Percentiles rank a stretch among this genome's conserved stretches.
These are phyloP conservation scores for Metschnikowia cubensis DNA, from an alignment of 805 yeast species.

Conservation along the genomic window DNA sequence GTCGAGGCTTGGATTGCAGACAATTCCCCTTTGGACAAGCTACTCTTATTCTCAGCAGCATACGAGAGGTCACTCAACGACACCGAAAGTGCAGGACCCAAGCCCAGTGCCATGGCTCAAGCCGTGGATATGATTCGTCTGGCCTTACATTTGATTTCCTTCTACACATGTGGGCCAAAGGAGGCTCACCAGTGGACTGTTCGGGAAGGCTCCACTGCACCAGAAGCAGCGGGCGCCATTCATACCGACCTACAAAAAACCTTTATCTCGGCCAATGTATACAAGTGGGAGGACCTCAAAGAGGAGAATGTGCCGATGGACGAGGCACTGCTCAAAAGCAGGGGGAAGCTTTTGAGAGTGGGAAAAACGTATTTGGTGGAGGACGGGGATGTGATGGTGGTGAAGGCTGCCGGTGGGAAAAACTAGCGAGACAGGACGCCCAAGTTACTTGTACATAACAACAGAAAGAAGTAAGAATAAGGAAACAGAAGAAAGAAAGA, in stretches of 20 bases:
- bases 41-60: slow-evolving; percentile 42
- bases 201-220: slow-evolving; percentile 87
- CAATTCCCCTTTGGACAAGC: slow-evolving; percentile 55
- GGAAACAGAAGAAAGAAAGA: neutral
- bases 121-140: slow-evolving; percentile 41
- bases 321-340: slow-evolving; percentile 47
- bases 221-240: slow-evolving; percentile 98
- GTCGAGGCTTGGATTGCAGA: slow-evolving; percentile 64
- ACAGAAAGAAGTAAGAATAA: neutral
- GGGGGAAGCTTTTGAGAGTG: slow-evolving; percentile 57
- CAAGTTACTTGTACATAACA: neutral
- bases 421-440: neutral
- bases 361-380: slow-evolving; percentile 79
- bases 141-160: slow-evolving; percentile 61
- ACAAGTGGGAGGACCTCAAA: slow-evolving; percentile 71
- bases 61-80: slow-evolving; percentile 37
- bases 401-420: slow-evolving; percentile 38
- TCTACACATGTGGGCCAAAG: slow-evolving; percentile 93
- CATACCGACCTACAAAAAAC: slow-evolving; percentile 95
- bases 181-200: slow-evolving; percentile 99
- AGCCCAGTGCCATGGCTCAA: slow-evolving; percentile 50
- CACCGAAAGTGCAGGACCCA: slow-evolving; percentile 5
- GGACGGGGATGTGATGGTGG: slow-evolving; percentile 77
- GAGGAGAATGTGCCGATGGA: slow-evolving; percentile 41
- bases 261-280: slow-evolving; percentile 89